Evolutionary conservation across 768 basidiomycete genomes (phyloP).

Genomic region (Gautieria morchelliformis): DNA sequence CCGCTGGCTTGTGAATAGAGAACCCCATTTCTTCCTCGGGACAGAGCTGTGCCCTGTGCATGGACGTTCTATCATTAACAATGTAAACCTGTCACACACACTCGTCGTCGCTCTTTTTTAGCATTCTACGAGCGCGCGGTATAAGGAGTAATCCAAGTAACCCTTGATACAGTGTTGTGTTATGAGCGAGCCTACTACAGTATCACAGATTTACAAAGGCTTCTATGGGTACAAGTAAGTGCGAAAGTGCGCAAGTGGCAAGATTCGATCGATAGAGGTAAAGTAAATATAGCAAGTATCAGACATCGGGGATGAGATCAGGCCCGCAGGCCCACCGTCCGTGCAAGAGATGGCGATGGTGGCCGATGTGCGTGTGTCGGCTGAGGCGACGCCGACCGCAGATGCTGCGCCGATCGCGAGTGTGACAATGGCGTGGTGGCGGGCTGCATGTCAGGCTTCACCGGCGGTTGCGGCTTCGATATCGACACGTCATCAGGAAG

Average conservation of each 20-base stretch:
- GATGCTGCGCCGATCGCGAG: neutral
- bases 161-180: no score
- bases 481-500: neutral
- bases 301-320: no score
- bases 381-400: neutral
- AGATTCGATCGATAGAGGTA: no score
- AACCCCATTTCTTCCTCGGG: neutral
- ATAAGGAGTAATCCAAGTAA: neutral
- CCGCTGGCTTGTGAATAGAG: no score
- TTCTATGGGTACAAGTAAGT: neutral
- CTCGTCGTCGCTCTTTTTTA: neutral
- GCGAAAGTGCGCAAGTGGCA: no score
- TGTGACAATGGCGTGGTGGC: neutral
- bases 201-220: neutral
- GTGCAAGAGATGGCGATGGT: slow-evolving; percentile 13
- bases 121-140: neutral
- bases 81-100: neutral
- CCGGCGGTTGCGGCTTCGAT: neutral
- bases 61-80: slow-evolving; percentile 1
- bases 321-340: slow-evolving; percentile 18
- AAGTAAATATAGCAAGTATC: no score
- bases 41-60: neutral
- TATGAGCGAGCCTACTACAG: no score
- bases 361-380: slow-evolving; percentile 3
- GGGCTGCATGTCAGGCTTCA: neutral